Conservation (phyloP, 75 land plant species). For the Selaginella tamariscina region DNA sequence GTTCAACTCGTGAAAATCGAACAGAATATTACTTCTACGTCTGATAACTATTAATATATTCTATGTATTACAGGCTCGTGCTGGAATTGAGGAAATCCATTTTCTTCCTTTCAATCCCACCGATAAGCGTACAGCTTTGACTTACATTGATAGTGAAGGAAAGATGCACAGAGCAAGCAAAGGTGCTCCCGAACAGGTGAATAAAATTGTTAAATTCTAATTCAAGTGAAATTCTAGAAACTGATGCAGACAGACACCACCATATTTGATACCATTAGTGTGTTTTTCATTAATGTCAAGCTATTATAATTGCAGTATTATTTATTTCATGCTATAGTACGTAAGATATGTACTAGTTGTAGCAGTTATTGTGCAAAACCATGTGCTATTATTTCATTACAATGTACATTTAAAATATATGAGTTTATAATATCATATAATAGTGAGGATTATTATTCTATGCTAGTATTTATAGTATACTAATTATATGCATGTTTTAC, state of each 20-base stretch:
- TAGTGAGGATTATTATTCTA: too few species aligned
- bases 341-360: neutral
- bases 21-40: neutral
- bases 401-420: neutral
- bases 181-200: constrained; percentile 99
- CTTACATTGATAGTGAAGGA: constrained; percentile 61
- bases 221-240: neutral
- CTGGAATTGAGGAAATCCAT: constrained; percentile 78
- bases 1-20: constrained; percentile 10
- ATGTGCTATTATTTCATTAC: neutral
- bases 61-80: constrained; percentile 50
- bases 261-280: neutral
- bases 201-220: neutral
- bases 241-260: neutral
- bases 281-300: neutral
- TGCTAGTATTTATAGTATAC: too few species aligned
- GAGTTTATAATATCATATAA: neutral
- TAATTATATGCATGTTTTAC: neutral
- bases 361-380: neutral
- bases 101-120: constrained; percentile 97
- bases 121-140: constrained; percentile 89
- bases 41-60: constrained; percentile 3
- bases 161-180: constrained; percentile 92
- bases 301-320: neutral
- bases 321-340: neutral